phyloP scores from a whole-genome alignment of 2,329 filamentous ascomycete genomes.

The Cercospora janseana region DNA sequence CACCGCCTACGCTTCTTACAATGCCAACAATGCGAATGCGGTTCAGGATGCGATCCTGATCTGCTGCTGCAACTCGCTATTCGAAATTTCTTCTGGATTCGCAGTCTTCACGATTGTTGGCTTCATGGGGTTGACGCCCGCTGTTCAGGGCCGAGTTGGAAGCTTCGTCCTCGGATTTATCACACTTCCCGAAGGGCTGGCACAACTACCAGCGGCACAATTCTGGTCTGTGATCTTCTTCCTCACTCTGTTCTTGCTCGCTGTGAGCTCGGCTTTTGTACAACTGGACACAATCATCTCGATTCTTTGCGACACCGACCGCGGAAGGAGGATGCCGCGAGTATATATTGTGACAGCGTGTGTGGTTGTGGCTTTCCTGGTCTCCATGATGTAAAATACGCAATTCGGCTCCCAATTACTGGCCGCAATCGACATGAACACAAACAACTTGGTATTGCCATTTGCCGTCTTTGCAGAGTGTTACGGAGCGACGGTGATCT shows the following conservation, averaged over 20 bases:
- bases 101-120: constrained; percentile 58
- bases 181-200: constrained; percentile 56
- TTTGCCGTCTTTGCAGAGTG: constrained; percentile 57
- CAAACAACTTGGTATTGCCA: constrained; percentile 55
- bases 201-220: constrained; percentile 57
- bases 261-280: constrained; percentile 48
- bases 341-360: constrained; percentile 40
- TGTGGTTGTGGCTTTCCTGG: constrained; percentile 51
- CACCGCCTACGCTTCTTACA: constrained; percentile 59
- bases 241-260: constrained; percentile 54
- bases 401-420: constrained; percentile 58
- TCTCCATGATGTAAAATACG: constrained; percentile 58
- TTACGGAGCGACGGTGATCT: constrained; percentile 53
- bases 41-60: constrained; percentile 52
- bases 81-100: constrained; percentile 54
- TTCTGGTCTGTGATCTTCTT: constrained; percentile 59
- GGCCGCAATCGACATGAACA: constrained; percentile 55
- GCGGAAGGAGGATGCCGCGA: constrained; percentile 5
- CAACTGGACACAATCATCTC: constrained; percentile 56
- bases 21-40: constrained; percentile 56
- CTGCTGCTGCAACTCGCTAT: constrained; percentile 52
- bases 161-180: constrained; percentile 59
- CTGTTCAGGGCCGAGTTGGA: constrained; percentile 48
- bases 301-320: constrained; percentile 12
- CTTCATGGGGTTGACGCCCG: constrained; percentile 40